Conservation (phyloP, 805 yeast genomes). For the Myxozyma udenii region DNA sequence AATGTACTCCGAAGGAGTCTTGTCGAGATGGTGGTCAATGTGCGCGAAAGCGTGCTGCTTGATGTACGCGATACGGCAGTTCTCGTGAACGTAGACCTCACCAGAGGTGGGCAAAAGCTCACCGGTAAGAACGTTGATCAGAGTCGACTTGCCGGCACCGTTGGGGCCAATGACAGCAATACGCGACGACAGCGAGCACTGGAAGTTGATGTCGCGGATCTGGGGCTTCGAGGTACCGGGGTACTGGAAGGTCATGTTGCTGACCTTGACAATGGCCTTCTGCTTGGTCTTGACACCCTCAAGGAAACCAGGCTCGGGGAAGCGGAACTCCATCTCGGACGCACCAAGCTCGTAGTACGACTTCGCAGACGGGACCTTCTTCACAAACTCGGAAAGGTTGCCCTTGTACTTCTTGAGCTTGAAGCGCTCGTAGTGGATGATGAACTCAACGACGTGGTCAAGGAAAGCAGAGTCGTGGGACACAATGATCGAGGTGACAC, state of each 20-base stretch:
- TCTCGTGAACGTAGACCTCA: conserved; percentile 99
- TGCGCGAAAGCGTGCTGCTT: conserved; percentile 99
- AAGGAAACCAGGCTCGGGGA: conserved; percentile 99
- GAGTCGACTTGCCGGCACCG: conserved; percentile 99
- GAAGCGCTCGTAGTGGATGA: conserved; percentile 98
- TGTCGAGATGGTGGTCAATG: conserved; percentile 97
- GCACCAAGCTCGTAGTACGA: conserved; percentile 98
- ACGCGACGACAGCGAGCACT: conserved; percentile 98
- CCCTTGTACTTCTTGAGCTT: conserved; percentile 99
- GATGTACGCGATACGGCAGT: conserved; percentile 99
- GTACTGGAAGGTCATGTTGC: conserved; percentile 98
- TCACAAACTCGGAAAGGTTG: conserved; percentile 97
- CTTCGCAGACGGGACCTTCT: conserved; percentile 98
- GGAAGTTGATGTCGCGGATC: conserved; percentile 87
- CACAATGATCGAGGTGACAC: conserved; percentile 96
- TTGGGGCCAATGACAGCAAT: conserved; percentile 99
- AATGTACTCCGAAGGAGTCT: conserved; percentile 99
- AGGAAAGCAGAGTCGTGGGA: conserved; percentile 99
- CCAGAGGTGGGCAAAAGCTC: conserved; percentile 97
- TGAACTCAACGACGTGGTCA: conserved; percentile 95
- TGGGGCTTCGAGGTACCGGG: conserved; percentile 98
- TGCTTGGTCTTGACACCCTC: conserved; percentile 99
- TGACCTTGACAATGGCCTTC: conserved; percentile 98
- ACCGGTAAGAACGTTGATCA: conserved; percentile 98
- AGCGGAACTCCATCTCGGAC: conserved; percentile 90